Evolutionary conservation across 1,139 yeast species (phyloP), one percentile per base, ranked within the genome.

Genomic region (Nakaseomyces nivariensis): DNA sequence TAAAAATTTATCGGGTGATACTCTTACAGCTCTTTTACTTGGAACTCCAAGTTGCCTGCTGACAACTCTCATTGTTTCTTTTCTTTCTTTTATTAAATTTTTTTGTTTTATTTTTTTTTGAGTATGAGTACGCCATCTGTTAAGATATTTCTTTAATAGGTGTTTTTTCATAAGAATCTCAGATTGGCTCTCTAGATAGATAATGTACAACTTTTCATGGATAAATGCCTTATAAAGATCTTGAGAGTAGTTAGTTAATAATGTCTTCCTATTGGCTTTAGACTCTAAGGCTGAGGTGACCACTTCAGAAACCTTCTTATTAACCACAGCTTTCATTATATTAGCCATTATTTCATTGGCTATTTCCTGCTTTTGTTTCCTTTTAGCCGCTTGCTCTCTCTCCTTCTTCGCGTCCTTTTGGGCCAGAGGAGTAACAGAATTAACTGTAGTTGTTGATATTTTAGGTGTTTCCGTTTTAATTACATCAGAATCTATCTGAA

Each of bases 141-240:
- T 56, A 55, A 25, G 77, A 40, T 34, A 54, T 58, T 38, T 55
- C 56, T 54, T 58, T 50, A 67, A 70, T 31, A 73, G 50, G 9
- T 56, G 58, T 9, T 52, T 54, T 2, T 62, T 56, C 48, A 69
- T 63, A 43, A 66, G 58, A 1, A 55, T 37, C 17, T 67, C 72
- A 0, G 86, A 82, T 41, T 68, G 61, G 0, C 72, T 59, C 37
- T 77, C 75, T 42, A 76, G 59, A 0, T 71, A 60, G 2, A 70
- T 63, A 36, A 76, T 65, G 54, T 72, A 77, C 0, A 77, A 60
- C 37, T 75, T 67, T 56, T 85, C 90, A 38, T 76, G 72, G 45
- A 85, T 57, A 58, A 85, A 82, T 0, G 88, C 85, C 10, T 67
- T 62, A 54, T 72, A 83, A 1, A 85, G 63, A 41, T 79, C 82